A percentile compares a stretch with the other conserved stretches of the same genome.
Conservation (phyloP, 2,329 filamentous ascomycete species). For the Trichophyton equinum region DNA sequence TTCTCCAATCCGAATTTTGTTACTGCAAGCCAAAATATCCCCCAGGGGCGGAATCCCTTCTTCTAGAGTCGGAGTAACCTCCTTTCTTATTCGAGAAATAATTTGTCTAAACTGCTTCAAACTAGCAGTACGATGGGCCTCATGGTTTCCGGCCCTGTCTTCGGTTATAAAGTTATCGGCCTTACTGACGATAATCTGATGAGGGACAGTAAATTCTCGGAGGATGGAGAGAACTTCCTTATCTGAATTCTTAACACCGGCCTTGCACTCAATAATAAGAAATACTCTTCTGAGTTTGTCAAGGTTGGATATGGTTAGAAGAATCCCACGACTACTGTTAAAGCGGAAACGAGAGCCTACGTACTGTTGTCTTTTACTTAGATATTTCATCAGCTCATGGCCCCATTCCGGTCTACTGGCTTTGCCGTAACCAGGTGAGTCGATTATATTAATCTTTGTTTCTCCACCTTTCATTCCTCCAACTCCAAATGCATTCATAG, state of each 20-base stretch:
- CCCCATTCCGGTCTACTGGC: constrained; percentile 52
- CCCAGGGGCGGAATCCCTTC: constrained; percentile 37
- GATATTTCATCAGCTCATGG: constrained; percentile 54
- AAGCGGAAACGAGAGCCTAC: constrained; percentile 13
- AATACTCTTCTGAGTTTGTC: constrained; percentile 48
- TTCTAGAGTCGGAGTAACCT: constrained; percentile 31
- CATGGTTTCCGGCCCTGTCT: constrained; percentile 13
- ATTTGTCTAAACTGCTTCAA: constrained; percentile 22
- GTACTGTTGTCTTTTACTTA: constrained; percentile 48
- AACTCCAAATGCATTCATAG: constrained; percentile 55
- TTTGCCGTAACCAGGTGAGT: constrained; percentile 60
- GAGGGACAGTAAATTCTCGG: constrained; percentile 43
- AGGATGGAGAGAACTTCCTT: constrained; percentile 45
- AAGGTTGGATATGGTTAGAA: not conserved
- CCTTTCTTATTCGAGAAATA: constrained; percentile 12
- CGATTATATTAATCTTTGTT: constrained; percentile 46
- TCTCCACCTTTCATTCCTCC: constrained; percentile 36
- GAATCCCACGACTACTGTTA: not conserved
- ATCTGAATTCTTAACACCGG: constrained; percentile 53
- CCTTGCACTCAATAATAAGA: constrained; percentile 50
- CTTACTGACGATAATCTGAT: constrained; percentile 56
- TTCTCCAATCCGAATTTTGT: constrained; percentile 38
- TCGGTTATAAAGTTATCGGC: constrained; percentile 43
- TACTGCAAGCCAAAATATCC: constrained; percentile 49
- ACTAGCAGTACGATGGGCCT: constrained; percentile 14